These are phyloP conservation scores for Zoysia japonica DNA, from an alignment of 176 grass and related monocot species.

Conservation along the genomic window DNA sequence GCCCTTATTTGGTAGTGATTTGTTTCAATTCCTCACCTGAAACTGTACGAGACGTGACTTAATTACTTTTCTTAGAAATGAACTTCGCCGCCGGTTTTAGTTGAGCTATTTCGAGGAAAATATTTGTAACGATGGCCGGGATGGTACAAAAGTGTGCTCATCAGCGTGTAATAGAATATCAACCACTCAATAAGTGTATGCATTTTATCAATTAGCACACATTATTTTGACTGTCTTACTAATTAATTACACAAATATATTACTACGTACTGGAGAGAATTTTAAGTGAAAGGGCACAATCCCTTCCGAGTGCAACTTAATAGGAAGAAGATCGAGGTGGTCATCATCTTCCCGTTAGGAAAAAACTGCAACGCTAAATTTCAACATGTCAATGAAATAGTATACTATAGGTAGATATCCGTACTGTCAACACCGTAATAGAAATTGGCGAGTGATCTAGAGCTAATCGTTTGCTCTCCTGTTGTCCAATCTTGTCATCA, in stretches of 20 bases:
- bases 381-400: background rate
- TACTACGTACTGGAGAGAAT: no score
- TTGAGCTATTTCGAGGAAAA: slow-evolving; percentile 32
- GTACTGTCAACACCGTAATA: slow-evolving; percentile 11
- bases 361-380: background rate
- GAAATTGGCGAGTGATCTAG: background rate
- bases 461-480: background rate
- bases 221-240: background rate
- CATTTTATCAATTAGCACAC: background rate
- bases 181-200: background rate
- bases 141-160: background rate
- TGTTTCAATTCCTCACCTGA: background rate
- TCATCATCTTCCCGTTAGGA: background rate
- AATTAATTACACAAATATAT: background rate
- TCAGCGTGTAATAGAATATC: slow-evolving; percentile 1
- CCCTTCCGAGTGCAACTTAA: background rate
- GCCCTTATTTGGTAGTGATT: background rate
- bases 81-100: slow-evolving; percentile 22
- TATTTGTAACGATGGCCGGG: background rate
- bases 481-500: background rate
- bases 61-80: background rate
- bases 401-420: background rate
- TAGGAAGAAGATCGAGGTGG: background rate
- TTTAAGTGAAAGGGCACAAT: background rate
- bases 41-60: slow-evolving; percentile 16